Conservation (phyloP, 306 rosid species). For the Albizia julibrissin region DNA sequence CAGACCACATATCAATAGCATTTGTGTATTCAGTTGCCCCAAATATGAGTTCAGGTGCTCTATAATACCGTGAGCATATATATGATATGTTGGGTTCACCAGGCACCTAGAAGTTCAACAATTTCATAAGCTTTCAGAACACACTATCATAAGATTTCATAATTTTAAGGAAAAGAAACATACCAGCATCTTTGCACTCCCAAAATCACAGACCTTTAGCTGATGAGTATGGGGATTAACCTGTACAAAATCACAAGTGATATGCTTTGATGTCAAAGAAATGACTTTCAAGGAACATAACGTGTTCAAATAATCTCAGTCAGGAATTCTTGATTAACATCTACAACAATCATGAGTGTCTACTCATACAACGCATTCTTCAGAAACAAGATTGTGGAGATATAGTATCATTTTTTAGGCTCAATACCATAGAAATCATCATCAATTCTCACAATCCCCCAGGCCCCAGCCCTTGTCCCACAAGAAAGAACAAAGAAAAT, state of each 20-base stretch:
- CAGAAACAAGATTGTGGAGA: neutral
- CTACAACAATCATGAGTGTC: neutral
- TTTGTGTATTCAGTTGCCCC: constrained; percentile 97
- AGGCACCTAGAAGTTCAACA: constrained; percentile 61
- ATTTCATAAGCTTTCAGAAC: constrained; percentile 26
- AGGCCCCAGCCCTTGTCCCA: neutral
- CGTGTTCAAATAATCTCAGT: neutral
- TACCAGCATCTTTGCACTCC: constrained; percentile 97
- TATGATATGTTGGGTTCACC: constrained; percentile 97
- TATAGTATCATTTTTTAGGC: neutral
- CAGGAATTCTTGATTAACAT: neutral
- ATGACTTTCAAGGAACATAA: constrained; percentile 2
- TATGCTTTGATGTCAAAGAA: neutral
- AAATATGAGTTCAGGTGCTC: constrained; percentile 97
- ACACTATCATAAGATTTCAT: neutral
- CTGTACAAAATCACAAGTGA: constrained; percentile 43
- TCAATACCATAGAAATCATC: neutral
- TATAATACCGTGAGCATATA: constrained; percentile 89
- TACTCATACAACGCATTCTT: neutral
- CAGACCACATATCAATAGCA: constrained; percentile 98
- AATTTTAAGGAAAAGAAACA: constrained; percentile 28
- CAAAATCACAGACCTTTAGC: constrained; percentile 92
- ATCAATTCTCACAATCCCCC: neutral
- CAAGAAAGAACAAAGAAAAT: neutral
- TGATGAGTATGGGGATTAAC: constrained; percentile 85